Percentiles rank a stretch among this genome's conserved stretches.
Conservation (phyloP, 768 basidiomycete genomes). For the Rhodotorula babjevae region DNA sequence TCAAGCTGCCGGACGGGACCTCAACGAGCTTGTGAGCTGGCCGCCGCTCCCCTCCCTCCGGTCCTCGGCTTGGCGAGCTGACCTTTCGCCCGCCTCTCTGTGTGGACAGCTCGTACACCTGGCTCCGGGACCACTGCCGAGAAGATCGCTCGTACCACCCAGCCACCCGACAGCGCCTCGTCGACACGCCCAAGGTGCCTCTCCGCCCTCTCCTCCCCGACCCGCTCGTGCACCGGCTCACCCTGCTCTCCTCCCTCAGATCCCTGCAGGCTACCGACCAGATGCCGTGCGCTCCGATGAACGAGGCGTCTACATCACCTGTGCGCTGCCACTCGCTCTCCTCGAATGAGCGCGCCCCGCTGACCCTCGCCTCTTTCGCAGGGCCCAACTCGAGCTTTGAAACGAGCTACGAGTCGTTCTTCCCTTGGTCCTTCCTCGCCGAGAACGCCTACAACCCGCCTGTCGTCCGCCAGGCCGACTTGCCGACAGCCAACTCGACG, state of each 20-base stretch:
- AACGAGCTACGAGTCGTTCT: conserved; percentile 68
- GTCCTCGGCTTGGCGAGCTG: neutral
- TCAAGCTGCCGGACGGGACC: conserved; percentile 6
- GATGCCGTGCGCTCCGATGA: conserved; percentile 55
- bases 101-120: conserved; percentile 69
- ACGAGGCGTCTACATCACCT: conserved; percentile 68
- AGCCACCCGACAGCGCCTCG: conserved; percentile 79
- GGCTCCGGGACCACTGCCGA: conserved; percentile 88
- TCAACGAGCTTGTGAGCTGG: conserved; percentile 15
- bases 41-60: neutral
- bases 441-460: conserved; percentile 75
- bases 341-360: too few species aligned
- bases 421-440: conserved; percentile 81
- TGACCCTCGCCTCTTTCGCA: neutral
- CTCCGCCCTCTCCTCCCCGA: neutral
- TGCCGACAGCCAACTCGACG: neutral
- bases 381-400: conserved; percentile 49
- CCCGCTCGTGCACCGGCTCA: neutral
- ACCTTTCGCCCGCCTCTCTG: fast-evolving
- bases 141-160: conserved; percentile 81
- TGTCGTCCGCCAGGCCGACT: conserved; percentile 18
- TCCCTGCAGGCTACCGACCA: conserved; percentile 69
- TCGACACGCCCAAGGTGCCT: conserved; percentile 74
- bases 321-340: conserved; percentile 50
- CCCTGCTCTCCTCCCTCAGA: conserved; percentile 51